Evolutionary conservation across 2,329 filamentous ascomycete species (phyloP), one percentile per base, ranked within the genome.

Genomic region (Penicillium hordei): DNA sequence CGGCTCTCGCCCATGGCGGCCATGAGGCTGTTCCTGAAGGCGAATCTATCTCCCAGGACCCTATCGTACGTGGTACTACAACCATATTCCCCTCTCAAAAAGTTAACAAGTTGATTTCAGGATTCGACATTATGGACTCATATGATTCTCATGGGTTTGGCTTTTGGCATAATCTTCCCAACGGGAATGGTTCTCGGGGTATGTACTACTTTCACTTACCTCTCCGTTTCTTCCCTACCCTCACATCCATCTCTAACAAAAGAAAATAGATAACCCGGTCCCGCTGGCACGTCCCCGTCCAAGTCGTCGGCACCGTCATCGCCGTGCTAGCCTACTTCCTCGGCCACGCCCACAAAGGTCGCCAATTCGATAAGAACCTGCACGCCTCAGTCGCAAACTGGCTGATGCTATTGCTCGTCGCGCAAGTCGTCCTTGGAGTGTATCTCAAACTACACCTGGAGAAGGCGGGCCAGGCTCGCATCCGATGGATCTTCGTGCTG

Each of bases 151-250:
- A 93, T 96, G 82, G 89, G 87, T 73, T 71, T 94, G 58, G 86
- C 92, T 57, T 97, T 95, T 81, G 94, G 94, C 60, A 82, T 99
- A 66, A 85, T 97, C 58, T 97, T 96, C 70, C 94, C 94, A 12
- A 82, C 91, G 17, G 94, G 94, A 67, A 97, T 99, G 93, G 92
- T 97, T 42, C 81, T 97, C 19, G 93, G 93, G 58, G 90, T 94
- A 85, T 68, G 88, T 49, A 21, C 31, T 19, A 17, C 39, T 52
- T 52, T 36, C 15, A 52, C 10, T 36, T 13, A 4, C 17, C 12
- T 57, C 46, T 45, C 29, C 38, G 49, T 48, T 19, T 27, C 42
- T 27, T 23, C 6, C 25, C 44, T 50, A 31, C 45, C 45, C 12
- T 27, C 15, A 4, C 34, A 12, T 19, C 27, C 39, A 12, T 27